Percentiles rank a stretch among this genome's conserved stretches.
Evolutionary conservation across 306 rosid species (phyloP).

Genomic region (Vigna hirtella): DNA sequence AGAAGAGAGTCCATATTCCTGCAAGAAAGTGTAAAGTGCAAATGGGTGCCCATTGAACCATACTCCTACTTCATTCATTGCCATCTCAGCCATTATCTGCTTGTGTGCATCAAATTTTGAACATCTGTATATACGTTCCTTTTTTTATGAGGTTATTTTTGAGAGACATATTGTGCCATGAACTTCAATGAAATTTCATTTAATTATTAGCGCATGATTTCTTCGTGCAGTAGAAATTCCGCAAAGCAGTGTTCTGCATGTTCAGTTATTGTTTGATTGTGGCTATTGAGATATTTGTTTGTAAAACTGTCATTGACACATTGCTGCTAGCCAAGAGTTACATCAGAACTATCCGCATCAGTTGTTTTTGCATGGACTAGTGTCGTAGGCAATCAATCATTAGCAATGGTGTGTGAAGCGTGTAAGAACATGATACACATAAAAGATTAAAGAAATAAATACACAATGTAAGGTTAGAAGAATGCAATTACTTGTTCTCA

Average conservation of each 20-base stretch:
- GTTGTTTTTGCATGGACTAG: neutral
- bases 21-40: constrained; percentile 50
- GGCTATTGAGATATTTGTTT: constrained; percentile 11
- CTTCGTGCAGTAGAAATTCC: constrained; percentile 18
- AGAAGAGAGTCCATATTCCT: constrained; percentile 43
- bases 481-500: neutral
- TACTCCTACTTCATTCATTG: constrained; percentile 63
- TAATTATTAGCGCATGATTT: constrained; percentile 36
- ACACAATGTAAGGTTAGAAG: constrained; percentile 16
- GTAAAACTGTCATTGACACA: neutral
- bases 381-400: neutral
- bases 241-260: constrained; percentile 8
- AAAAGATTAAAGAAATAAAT: neutral
- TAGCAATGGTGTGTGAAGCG: neutral
- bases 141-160: constrained; percentile 38
- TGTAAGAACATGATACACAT: neutral
- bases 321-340: constrained; percentile 3
- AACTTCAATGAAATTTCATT: constrained; percentile 28
- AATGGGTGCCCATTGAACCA: constrained; percentile 49
- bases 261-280: constrained; percentile 10
- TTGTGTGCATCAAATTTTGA: constrained; percentile 44
- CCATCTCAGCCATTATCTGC: constrained; percentile 55
- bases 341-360: neutral
- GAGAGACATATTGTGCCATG: constrained; percentile 39
- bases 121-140: constrained; percentile 46